Evolutionary conservation across 495 filamentous ascomycete genomes (phyloP).

Genomic region (Penicillium subrubescens): DNA sequence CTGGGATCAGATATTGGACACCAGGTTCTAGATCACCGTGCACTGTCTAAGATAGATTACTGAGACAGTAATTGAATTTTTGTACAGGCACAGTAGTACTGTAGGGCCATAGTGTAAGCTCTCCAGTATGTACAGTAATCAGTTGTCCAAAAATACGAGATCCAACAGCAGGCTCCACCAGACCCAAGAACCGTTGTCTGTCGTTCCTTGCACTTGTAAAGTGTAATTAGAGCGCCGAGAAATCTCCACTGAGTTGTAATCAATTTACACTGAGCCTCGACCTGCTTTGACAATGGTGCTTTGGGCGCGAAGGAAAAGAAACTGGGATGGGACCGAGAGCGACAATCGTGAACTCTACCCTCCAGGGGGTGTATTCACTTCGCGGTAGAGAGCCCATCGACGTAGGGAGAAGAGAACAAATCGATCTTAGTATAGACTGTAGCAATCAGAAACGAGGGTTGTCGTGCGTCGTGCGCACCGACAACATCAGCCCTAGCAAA

Average conservation of each 20-base stretch:
- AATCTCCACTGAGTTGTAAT: background rate
- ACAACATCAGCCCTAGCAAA: conserved; percentile 11
- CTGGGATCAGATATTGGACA: background rate
- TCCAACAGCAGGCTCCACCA: conserved; percentile 3
- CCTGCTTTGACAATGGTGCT: background rate
- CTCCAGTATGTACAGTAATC: background rate
- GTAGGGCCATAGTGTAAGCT: background rate
- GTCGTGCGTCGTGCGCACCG: background rate
- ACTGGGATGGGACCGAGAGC: background rate
- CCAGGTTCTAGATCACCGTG: conserved; percentile 7
- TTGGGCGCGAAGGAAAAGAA: background rate
- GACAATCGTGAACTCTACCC: background rate
- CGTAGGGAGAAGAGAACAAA: background rate
- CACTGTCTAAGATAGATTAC: conserved; percentile 9
- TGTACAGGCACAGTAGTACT: background rate
- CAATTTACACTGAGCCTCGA: background rate
- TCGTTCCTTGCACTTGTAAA: background rate
- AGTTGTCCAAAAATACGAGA: background rate
- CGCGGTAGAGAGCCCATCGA: background rate
- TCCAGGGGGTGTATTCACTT: background rate
- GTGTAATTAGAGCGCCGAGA: background rate
- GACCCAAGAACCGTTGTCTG: conserved; percentile 7
- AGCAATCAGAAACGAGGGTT: background rate
- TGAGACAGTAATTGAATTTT: background rate
- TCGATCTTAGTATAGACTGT: background rate